These are phyloP conservation scores for Kwoniella shandongensis DNA, from an alignment of 768 basidiomycete species.

Conservation along the genomic window DNA sequence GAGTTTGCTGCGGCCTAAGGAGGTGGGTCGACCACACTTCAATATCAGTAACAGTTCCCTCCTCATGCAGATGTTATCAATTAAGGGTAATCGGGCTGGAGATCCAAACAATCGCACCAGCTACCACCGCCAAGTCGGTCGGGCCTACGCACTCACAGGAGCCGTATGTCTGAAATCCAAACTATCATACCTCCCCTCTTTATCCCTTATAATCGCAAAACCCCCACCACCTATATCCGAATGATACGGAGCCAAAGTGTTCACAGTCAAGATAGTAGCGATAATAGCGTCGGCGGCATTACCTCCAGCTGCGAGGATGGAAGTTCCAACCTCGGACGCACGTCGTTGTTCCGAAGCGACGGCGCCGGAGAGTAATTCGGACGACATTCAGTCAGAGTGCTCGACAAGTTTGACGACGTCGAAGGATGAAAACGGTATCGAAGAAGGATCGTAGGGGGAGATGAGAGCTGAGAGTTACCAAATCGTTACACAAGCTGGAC, in stretches of 20 bases:
- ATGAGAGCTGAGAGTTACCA: too few relatives aligned
- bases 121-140: too few relatives aligned
- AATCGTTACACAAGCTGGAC: too few relatives aligned
- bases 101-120: too few relatives aligned
- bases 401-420: too few relatives aligned
- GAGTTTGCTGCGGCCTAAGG: slow-evolving; percentile 31
- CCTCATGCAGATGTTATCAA: too few relatives aligned
- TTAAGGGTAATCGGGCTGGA: too few relatives aligned
- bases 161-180: slow-evolving; percentile 45
- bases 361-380: slow-evolving; percentile 22
- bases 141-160: slow-evolving; percentile 46
- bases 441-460: too few relatives aligned
- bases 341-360: slow-evolving; percentile 32
- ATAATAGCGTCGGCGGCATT: slow-evolving; percentile 46
- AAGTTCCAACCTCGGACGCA: slow-evolving; percentile 36
- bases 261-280: slow-evolving; percentile 40
- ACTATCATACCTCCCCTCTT: slow-evolving; percentile 26
- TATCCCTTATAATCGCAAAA: slow-evolving; percentile 39
- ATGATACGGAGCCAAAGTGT: slow-evolving; percentile 35
- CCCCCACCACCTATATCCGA: slow-evolving; percentile 47
- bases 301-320: slow-evolving; percentile 34
- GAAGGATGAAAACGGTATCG: too few relatives aligned
- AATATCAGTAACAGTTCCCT: too few relatives aligned
- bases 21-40: too few relatives aligned
- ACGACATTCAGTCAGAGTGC: too few relatives aligned